Evolutionary conservation across 2,329 filamentous ascomycete species (phyloP).

Genomic region (Ophiosphaerella korrae): DNA sequence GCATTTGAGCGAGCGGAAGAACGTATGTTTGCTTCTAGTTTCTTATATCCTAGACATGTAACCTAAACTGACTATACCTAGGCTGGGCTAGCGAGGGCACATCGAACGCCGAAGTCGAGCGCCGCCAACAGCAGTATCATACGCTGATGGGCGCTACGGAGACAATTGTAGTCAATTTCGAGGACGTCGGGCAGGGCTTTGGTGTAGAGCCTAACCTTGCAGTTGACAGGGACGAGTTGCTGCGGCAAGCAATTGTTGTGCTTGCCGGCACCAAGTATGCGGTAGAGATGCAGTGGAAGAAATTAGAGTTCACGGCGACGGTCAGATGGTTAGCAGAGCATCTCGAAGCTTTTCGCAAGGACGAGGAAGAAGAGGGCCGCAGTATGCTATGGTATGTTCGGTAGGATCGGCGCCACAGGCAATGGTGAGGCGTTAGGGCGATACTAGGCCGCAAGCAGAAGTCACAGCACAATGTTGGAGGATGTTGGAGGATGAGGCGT

Average conservation of each 20-base stretch:
- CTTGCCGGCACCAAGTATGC: conserved; percentile 40
- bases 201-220: conserved; percentile 22
- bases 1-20: conserved; percentile 40
- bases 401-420: conserved; percentile 8
- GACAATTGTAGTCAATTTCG: conserved; percentile 38
- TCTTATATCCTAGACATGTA: not conserved
- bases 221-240: conserved; percentile 36
- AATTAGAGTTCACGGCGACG: conserved; percentile 35
- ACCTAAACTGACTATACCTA: conserved; percentile 8
- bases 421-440: not conserved
- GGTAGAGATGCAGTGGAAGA: conserved; percentile 39
- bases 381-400: conserved; percentile 33
- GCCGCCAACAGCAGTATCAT: conserved; percentile 40
- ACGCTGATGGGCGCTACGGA: conserved; percentile 41
- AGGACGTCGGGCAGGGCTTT: conserved; percentile 35
- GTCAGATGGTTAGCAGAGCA: conserved; percentile 37
- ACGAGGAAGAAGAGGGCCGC: conserved; percentile 36
- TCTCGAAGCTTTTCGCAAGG: conserved; percentile 32
- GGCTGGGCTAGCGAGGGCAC: conserved; percentile 40
- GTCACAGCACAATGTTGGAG: no score
- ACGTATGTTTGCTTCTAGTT: conserved; percentile 26
- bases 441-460: no score
- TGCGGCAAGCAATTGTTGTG: conserved; percentile 40
- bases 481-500: no score
- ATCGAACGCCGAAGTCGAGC: conserved; percentile 34